Evolutionary conservation across 1,284 basidiomycete genomes (phyloP), one percentile per base, ranked within the genome.

Genomic region (Ganoderma meredithae): DNA sequence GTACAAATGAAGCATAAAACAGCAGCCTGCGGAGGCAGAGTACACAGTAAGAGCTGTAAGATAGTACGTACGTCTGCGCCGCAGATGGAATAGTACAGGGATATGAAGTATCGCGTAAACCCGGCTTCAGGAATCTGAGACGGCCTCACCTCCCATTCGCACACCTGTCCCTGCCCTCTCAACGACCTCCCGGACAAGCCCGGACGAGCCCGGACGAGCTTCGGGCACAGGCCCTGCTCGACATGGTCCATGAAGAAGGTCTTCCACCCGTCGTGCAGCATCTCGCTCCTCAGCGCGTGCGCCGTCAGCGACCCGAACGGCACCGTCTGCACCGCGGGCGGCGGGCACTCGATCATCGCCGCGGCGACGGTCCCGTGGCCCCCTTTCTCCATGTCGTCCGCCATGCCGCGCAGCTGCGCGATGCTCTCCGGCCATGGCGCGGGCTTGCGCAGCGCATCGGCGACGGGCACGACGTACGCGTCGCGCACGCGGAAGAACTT

Each of bases 391-490:
- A 65, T 66, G 27, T 77, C 74, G 56, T 74, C 69, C 44, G 72
- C 72, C 69, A 76, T 71, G n/a, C 66, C 60, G 22, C 65, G 53
- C 12, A 77, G 69, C 66, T 75, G 71, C 31, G 31, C 41, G 33
- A 77, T 63, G 40, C 67, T 71, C 68, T 73, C 75, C 3, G 74
- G 72, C 76, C 77, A 78, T 40, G 76, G 75, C 58, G 69, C 69
- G 9, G 19, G 19, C 41, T 67, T 68, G 22, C 52, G 59, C 67
- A 63, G 56, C 53, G 70, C 75, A 40, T 75, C 73, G 15, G 64
- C 72, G n/a, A 75, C 62, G n/a, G 62, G 27, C 40, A 76, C 60
- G 41, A 73, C 68, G 33, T 69, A 63, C 39, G 73, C 72, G 40
- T 74, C 69, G 31, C 60, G 31, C n/a, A 76, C 69, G 62, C 69